Percentiles rank a stretch among this genome's conserved stretches.
Evolutionary conservation across 2,329 filamentous ascomycete species (phyloP).

Genomic region (Pseudocercospora cruenta): DNA sequence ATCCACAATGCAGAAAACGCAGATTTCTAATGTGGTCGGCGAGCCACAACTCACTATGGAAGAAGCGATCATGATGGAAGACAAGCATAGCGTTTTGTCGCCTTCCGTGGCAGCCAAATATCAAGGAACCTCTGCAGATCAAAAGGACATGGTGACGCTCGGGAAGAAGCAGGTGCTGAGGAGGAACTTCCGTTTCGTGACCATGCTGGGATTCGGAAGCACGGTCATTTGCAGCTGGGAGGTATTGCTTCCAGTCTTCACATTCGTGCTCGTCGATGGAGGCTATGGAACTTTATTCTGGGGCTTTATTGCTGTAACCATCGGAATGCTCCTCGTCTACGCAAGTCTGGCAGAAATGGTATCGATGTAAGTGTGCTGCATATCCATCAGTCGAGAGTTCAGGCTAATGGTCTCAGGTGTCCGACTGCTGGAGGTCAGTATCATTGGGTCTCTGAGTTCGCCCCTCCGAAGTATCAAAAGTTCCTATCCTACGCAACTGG

Average conservation of each 20-base stretch:
- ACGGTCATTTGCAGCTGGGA: slow-evolving; percentile 17
- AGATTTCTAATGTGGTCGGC: slow-evolving; percentile 8
- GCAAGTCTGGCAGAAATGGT: slow-evolving; percentile 14
- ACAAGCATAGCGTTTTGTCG: slow-evolving; percentile 10
- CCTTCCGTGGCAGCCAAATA: slow-evolving; percentile 28
- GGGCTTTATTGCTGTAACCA: slow-evolving; percentile 11
- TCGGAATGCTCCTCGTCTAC: slow-evolving; percentile 13
- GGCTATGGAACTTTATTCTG: slow-evolving; percentile 10
- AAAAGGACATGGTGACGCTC: slow-evolving; percentile 29
- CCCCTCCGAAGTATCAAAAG: slow-evolving; percentile 31
- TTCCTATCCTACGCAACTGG: slow-evolving; percentile 32
- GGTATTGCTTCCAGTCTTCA: slow-evolving; percentile 11
- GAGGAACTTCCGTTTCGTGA: slow-evolving; percentile 17
- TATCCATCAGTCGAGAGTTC: neutral
- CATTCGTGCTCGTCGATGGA: slow-evolving; percentile 14
- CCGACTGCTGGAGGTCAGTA: slow-evolving; percentile 32
- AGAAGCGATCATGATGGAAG: slow-evolving; percentile 9
- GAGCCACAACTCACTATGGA: slow-evolving; percentile 13
- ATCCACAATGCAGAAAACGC: neutral
- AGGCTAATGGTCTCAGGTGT: slow-evolving; percentile 10
- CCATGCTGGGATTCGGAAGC: slow-evolving; percentile 19
- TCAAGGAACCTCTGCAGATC: slow-evolving; percentile 29
- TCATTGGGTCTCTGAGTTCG: slow-evolving; percentile 30
- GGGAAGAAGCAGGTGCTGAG: slow-evolving; percentile 27
- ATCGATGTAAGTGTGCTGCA: slow-evolving; percentile 8